Base-by-base conservation (phyloP, 371 early-diverging fungal species). In the Mortierella sp. region DNA sequence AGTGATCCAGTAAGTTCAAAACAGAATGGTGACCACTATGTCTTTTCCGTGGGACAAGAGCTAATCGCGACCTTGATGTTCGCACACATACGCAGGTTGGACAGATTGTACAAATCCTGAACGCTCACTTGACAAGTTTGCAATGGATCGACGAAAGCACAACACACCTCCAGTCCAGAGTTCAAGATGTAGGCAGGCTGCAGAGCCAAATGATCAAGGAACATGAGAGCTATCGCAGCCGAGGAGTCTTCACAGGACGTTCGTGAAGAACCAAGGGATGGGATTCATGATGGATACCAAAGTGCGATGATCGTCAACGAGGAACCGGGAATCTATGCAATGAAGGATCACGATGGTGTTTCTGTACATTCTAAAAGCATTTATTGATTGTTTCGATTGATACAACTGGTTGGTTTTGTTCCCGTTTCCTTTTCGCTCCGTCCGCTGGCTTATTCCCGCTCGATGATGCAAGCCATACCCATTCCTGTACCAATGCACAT, bases 401-500 rank as follows among this genome's bases (percentile, higher is more conserved):
- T 34, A 34, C 34, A 34, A 34, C 10, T 34, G 34, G 34, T 34
- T 34, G 34, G 34, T 34, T 34, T 34, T 34, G 34, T 34, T 4
- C 10, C 7, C 10, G 34, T 43, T 43, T 5, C 4, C 19, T 43
- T 16, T 43, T 43, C n/a, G 14, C 19, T 43, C 44, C 44, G 19
- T 43, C 16, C n/a, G 3, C 9, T 43, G 3, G 43, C 29, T 63
- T 85, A 85, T 68, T 97, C 96, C 82, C 91, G 87, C 84, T 94
- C 96, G 64, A 96, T 91, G 60, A 98, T 88, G 45, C 94, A 93
- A 45, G 94, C 96, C 90, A 94, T 95, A 60, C 99, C 99, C 95
- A 96, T 95, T 64, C 98, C 98, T 58, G 92, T 90, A 63, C 98
- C 99, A 71, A 98, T 94, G 88, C 97, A 98, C 95, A 98, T 96